Evolutionary conservation across 441 rosid species (phyloP).

Genomic region (Cnidoscolus chayamansa): DNA sequence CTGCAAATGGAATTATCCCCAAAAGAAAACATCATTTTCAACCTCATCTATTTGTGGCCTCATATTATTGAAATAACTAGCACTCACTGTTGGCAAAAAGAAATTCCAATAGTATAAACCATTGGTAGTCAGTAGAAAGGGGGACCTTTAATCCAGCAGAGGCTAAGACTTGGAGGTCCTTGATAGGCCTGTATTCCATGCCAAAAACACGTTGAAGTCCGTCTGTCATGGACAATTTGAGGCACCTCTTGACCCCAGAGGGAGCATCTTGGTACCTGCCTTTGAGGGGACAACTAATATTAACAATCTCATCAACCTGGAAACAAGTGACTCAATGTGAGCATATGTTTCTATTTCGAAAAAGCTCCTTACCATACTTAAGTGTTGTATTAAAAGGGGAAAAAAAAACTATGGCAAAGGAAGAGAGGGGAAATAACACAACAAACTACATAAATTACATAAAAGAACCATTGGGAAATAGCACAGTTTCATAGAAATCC

Average conservation of each 20-base stretch:
- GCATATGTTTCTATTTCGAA: conserved; percentile 1
- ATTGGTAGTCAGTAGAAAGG: conserved; percentile 14
- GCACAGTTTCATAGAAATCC: not conserved
- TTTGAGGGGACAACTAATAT: conserved; percentile 66
- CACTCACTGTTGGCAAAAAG: conserved; percentile 7
- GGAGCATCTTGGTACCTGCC: conserved; percentile 67
- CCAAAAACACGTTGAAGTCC: conserved; percentile 90
- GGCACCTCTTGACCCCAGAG: conserved; percentile 78
- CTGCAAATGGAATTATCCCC: conserved; percentile 18
- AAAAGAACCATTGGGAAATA: too few species aligned
- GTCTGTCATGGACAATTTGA: conserved; percentile 87
- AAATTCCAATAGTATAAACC: conserved; percentile 12
- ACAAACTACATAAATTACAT: not conserved
- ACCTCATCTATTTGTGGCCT: not conserved
- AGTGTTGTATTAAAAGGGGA: too few species aligned
- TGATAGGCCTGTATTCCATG: conserved; percentile 87
- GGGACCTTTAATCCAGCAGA: conserved; percentile 86
- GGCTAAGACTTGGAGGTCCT: conserved; percentile 70
- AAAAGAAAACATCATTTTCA: not conserved
- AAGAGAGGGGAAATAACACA: not conserved
- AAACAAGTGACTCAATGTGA: conserved; percentile 20
- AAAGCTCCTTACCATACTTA: not conserved
- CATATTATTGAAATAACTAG: not conserved
- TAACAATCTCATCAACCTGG: conserved; percentile 95
- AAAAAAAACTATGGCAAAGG: not conserved